Conservation (phyloP, 208 protist species). For the Acanthamoeba sp. region DNA sequence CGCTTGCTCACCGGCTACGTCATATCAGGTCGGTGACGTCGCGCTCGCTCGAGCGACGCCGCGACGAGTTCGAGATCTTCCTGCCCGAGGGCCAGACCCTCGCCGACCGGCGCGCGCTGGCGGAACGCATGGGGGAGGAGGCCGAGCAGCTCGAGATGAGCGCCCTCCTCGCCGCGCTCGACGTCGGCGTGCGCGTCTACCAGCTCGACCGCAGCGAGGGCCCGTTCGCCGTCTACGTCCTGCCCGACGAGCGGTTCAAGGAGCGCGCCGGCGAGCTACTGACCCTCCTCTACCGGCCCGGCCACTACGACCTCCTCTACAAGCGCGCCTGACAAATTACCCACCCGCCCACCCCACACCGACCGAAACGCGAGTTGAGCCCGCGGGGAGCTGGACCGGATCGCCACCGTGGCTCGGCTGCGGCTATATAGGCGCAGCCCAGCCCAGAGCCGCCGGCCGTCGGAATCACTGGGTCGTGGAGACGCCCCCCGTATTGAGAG, state of each 20-base stretch:
- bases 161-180: conserved; percentile 2
- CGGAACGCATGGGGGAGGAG: conserved; percentile 49
- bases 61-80: background rate
- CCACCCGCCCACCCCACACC: no score
- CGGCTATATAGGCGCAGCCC: no score
- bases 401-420: no score
- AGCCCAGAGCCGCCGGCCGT: no score
- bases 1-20: background rate
- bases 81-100: conserved; percentile 16
- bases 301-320: conserved; percentile 57
- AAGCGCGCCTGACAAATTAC: background rate
- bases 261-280: background rate
- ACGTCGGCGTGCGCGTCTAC: background rate
- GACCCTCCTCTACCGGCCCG: conserved; percentile 26
- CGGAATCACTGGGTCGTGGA: no score
- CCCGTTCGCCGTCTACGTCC: background rate
- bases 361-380: no score
- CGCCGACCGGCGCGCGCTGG: background rate
- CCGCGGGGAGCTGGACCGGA: no score
- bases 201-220: conserved; percentile 17
- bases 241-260: conserved; percentile 21
- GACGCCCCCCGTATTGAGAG: no score
- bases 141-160: conserved; percentile 65
- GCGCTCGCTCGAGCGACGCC: background rate
- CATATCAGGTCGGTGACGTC: background rate